These are phyloP conservation scores for Apocynum venetum DNA, from an alignment of 257 asterid genomes.

Conservation along the genomic window DNA sequence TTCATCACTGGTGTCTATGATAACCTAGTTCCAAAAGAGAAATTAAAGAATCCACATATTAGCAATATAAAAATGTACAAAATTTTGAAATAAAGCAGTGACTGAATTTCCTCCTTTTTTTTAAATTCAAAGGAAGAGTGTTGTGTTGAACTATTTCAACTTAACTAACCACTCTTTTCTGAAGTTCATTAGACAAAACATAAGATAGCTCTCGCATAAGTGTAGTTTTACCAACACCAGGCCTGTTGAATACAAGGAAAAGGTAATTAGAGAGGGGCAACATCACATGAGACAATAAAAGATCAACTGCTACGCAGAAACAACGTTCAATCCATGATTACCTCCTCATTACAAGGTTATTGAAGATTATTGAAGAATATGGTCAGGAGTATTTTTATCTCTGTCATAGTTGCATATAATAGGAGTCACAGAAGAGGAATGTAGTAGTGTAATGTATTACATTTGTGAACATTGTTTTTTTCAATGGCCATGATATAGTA, in stretches of 20 bases:
- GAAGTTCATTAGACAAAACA: slow-evolving; percentile 64
- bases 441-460: neutral
- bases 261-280: neutral
- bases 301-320: neutral
- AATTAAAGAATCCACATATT: neutral
- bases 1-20: slow-evolving; percentile 80
- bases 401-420: neutral
- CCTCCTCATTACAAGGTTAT: neutral
- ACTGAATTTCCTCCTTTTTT: neutral
- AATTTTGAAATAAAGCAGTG: neutral
- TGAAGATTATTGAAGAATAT: neutral
- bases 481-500: neutral
- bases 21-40: slow-evolving; percentile 36
- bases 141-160: neutral
- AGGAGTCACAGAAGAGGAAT: neutral
- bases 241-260: slow-evolving; percentile 41
- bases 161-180: slow-evolving; percentile 72
- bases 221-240: slow-evolving; percentile 85
- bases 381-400: neutral
- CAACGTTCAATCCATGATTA: neutral
- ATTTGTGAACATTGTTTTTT: neutral
- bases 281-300: neutral
- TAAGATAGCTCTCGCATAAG: slow-evolving; percentile 68
- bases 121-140: neutral
- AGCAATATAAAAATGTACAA: neutral